Evolutionary conservation across 768 basidiomycete species (phyloP), one percentile per base, ranked within the genome.

Genomic region (Boletus bicolor): DNA sequence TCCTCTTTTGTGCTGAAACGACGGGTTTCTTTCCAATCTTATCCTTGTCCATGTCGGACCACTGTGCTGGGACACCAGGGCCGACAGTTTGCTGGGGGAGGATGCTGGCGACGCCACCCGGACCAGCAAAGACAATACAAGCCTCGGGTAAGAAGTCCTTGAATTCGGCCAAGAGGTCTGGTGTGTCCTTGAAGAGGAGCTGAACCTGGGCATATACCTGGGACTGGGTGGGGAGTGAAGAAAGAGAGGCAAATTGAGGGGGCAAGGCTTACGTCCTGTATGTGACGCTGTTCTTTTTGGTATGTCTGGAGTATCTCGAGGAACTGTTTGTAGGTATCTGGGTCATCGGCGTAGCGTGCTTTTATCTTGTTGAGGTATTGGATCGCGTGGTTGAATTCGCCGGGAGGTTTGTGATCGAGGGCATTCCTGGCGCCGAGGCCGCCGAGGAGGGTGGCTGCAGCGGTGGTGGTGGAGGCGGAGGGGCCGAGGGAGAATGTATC

Each of bases 291-390:
- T 60, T 95, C 90, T 68, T 90, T 91, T 67, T 91, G 89, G 74
- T 92, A 91, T 43, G 87, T 83, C 73, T 93, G 91, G 58, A 93
- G 73, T 45, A 93, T 90, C 74, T 93, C 91, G 63, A 93, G 74
- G 66, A 93, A 93, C 65, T 89, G 86, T 71, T 92, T 92, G 74
- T 93, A 93, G 34, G 89, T 94, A 64, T 93, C 92, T n/a, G 89
- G 85, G 56, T 97, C 93, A 60, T 89, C 85, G 11, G 83, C 74
- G 72, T 88, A 98, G 21, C 94, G 86, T 17, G 85, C 86, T 75
- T 98, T 98, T 78, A 99, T 98, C 78, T 95, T 96, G 82, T 97
- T 98, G 64, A 99, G 86, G 71, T 95, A 99, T 64, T 93, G 86
- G 59, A 98, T 98, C 14, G 97, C 97, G 65, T 96, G 88, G 70